These are phyloP conservation scores for Platanthera zijinensis DNA, from an alignment of 106 monocot species.

Conservation along the genomic window DNA sequence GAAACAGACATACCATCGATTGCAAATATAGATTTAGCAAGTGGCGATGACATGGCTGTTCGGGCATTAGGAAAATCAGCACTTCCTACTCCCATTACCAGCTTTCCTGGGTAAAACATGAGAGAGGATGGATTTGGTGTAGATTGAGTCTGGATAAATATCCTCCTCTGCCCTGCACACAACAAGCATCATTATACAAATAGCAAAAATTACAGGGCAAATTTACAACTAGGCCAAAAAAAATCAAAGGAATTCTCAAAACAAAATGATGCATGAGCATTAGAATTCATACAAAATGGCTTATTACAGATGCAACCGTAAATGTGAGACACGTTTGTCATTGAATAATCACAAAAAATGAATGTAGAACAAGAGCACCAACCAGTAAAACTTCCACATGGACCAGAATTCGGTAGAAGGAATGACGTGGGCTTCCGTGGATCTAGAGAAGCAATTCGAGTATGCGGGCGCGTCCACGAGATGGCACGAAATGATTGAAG, in stretches of 20 bases:
- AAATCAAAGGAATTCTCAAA: not conserved
- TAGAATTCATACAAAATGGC: not conserved
- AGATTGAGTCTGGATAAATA: conserved; percentile 93
- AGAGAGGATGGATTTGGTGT: conserved; percentile 91
- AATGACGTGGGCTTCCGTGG: not conserved
- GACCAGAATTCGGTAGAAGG: not conserved
- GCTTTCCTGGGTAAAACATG: conserved; percentile 95
- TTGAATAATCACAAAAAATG: not conserved
- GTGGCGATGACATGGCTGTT: conserved; percentile 68
- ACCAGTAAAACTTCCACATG: not conserved
- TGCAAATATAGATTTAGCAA: conserved; percentile 76
- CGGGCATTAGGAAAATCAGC: conserved; percentile 92
- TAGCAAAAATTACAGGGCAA: not conserved
- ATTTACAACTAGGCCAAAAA: not conserved
- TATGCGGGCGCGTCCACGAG: not conserved
- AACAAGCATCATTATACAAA: conserved; percentile 5
- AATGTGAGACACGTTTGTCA: not conserved
- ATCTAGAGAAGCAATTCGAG: conserved; percentile 1
- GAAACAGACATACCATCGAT: conserved; percentile 67
- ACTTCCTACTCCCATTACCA: conserved; percentile 88
- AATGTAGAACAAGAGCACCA: not conserved
- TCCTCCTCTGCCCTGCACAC: conserved; percentile 61
- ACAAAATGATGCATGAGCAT: not conserved
- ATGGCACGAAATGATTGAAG: conserved; percentile 2
- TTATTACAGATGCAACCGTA: not conserved